Conservation (phyloP, 2,329 filamentous ascomycete species). For the Trichoderma cornu-damae region DNA sequence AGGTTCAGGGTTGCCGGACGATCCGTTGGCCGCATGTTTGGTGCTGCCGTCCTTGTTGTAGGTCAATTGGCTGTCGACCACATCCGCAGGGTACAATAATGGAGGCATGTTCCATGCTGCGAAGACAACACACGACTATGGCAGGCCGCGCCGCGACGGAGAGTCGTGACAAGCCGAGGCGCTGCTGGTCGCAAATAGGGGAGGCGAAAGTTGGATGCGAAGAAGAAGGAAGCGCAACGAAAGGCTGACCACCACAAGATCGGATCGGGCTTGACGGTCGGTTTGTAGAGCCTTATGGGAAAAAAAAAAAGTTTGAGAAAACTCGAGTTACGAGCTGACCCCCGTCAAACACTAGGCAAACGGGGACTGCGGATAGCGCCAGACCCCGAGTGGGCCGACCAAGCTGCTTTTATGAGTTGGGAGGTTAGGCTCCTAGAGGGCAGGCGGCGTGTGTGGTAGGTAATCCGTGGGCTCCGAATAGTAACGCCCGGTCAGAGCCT, state of each 20-base stretch:
- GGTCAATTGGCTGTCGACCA: constrained; percentile 28
- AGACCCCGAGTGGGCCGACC: constrained; percentile 15
- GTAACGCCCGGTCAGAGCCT: background rate
- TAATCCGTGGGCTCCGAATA: constrained; percentile 4
- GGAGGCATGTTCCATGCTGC: constrained; percentile 37
- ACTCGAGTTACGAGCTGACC: constrained; percentile 8
- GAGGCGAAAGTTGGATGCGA: background rate
- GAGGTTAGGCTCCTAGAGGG: constrained; percentile 2
- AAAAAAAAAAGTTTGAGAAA: background rate
- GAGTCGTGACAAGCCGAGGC: constrained; percentile 13
- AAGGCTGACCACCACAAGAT: constrained; percentile 8
- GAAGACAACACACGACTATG: constrained; percentile 15
- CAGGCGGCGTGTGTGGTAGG: background rate
- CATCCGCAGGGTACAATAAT: constrained; percentile 26
- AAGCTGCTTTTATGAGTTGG: constrained; percentile 15
- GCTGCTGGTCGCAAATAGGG: background rate
- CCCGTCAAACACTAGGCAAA: background rate
- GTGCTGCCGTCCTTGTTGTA: constrained; percentile 26
- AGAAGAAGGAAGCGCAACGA: background rate
- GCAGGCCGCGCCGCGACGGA: background rate
- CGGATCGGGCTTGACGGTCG: background rate
- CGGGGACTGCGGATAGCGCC: constrained; percentile 12
- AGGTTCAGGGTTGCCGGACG: constrained; percentile 28
- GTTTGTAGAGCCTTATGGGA: background rate
- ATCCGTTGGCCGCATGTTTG: constrained; percentile 25